These are phyloP conservation scores for Oryza nivara DNA, from an alignment of 176 grass and related monocot species.

Conservation along the genomic window DNA sequence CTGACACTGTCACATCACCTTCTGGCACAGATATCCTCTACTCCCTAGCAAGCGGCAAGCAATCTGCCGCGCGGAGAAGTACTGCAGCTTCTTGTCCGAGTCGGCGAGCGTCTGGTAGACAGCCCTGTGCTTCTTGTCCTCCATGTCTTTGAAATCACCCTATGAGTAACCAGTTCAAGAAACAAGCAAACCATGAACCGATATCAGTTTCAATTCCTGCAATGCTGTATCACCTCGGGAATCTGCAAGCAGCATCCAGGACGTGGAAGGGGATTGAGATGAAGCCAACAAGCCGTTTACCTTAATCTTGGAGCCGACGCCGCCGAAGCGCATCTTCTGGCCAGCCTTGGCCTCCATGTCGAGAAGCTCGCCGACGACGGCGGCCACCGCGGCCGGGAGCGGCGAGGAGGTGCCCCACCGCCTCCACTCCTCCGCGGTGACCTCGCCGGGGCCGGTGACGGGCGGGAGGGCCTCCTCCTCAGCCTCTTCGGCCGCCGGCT, in stretches of 20 bases:
- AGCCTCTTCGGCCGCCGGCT: slow-evolving; percentile 13
- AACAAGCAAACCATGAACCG: neutral
- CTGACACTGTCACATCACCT: slow-evolving; percentile 42
- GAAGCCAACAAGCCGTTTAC: slow-evolving; percentile 8
- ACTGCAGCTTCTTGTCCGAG: slow-evolving; percentile 86
- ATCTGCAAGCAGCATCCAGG: neutral
- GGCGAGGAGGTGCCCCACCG: slow-evolving; percentile 81
- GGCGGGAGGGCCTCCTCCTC: slow-evolving; percentile 30
- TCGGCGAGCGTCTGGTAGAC: slow-evolving; percentile 66
- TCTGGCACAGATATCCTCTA: slow-evolving; percentile 84
- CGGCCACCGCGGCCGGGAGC: slow-evolving; percentile 53
- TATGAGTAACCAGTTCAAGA: slow-evolving; percentile 29
- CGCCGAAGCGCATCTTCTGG: slow-evolving; percentile 71
- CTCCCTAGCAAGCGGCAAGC: slow-evolving; percentile 81
- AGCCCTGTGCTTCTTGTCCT: slow-evolving; percentile 81
- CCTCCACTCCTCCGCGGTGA: slow-evolving; percentile 72
- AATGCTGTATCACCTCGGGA: neutral
- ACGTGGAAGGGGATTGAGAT: neutral
- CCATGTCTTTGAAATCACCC: slow-evolving; percentile 79
- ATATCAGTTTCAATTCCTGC: neutral
- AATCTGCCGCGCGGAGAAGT: slow-evolving; percentile 87
- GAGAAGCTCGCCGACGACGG: slow-evolving; percentile 55
- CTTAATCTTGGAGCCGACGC: slow-evolving; percentile 78
- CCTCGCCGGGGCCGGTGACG: slow-evolving; percentile 7
- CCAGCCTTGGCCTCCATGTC: slow-evolving; percentile 54